These are phyloP conservation scores for Penicillium bovifimosum DNA, from an alignment of 495 filamentous ascomycete genomes.

Conservation along the genomic window DNA sequence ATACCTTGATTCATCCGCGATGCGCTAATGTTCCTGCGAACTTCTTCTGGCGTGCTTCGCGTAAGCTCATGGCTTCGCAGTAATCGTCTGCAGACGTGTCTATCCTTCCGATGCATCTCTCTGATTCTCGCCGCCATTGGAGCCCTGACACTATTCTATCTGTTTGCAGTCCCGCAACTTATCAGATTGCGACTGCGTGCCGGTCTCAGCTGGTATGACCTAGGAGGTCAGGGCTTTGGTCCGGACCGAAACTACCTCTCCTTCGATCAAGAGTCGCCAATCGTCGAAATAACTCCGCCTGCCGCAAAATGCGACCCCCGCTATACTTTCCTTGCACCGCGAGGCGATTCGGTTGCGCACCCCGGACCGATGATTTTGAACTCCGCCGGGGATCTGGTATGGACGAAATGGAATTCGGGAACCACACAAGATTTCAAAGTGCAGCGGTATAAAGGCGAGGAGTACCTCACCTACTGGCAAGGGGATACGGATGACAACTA, in stretches of 20 bases:
- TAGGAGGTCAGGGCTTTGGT: slow-evolving; percentile 33
- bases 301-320: slow-evolving; percentile 35
- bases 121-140: slow-evolving; percentile 8
- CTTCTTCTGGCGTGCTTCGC: slow-evolving; percentile 15
- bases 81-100: neutral
- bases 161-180: slow-evolving; percentile 29
- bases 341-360: slow-evolving; percentile 37
- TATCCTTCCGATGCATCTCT: slow-evolving; percentile 11
- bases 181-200: slow-evolving; percentile 26
- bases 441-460: slow-evolving; percentile 38
- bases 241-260: slow-evolving; percentile 29
- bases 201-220: slow-evolving; percentile 33
- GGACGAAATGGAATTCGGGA: slow-evolving; percentile 35
- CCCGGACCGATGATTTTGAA: slow-evolving; percentile 45
- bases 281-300: slow-evolving; percentile 26
- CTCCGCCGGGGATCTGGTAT: slow-evolving; percentile 39
- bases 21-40: slow-evolving; percentile 31
- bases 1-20: slow-evolving; percentile 10
- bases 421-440: slow-evolving; percentile 45
- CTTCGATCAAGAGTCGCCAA: slow-evolving; percentile 30
- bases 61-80: slow-evolving; percentile 18
- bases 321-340: slow-evolving; percentile 42
- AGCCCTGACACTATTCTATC: slow-evolving; percentile 15
- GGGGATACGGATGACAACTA: slow-evolving; percentile 45
- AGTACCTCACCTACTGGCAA: slow-evolving; percentile 52